Conservation (phyloP, 768 basidiomycete genomes). For the Phanerochaete sordida region DNA sequence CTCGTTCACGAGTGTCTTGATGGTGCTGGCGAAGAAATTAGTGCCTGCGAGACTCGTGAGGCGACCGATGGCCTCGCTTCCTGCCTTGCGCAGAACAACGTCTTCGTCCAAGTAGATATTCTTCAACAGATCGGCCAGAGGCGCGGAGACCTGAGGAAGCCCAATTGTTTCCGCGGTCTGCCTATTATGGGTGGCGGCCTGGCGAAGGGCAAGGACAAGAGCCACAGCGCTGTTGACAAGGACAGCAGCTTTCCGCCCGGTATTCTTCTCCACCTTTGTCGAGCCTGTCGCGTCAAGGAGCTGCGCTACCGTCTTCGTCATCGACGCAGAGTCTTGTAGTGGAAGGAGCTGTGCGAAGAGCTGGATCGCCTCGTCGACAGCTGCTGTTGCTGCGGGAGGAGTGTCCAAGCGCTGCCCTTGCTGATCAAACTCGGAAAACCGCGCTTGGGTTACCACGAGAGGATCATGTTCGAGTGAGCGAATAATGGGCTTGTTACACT, state of each 20-base stretch:
- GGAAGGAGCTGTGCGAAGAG: constrained; percentile 80
- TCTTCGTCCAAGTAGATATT: constrained; percentile 83
- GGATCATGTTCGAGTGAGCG: constrained; percentile 87
- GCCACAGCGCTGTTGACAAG: constrained; percentile 77
- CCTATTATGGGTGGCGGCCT: constrained; percentile 50
- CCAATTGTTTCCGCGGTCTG: constrained; percentile 68
- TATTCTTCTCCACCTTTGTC: constrained; percentile 80
- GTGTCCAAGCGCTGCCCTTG: constrained; percentile 52
- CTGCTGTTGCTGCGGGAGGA: constrained; percentile 74
- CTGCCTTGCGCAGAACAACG: constrained; percentile 65
- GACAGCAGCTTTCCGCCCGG: constrained; percentile 82
- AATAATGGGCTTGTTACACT: constrained; percentile 77
- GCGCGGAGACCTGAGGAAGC: constrained; percentile 53
- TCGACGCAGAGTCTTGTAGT: constrained; percentile 64
- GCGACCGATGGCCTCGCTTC: constrained; percentile 87
- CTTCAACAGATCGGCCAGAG: constrained; percentile 75
- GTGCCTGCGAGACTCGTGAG: constrained; percentile 81
- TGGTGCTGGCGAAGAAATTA: constrained; percentile 78
- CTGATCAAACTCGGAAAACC: constrained; percentile 28
- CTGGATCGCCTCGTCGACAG: constrained; percentile 87
- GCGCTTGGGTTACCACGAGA: constrained; percentile 60
- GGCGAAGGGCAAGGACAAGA: constrained; percentile 64
- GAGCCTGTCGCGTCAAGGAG: constrained; percentile 68
- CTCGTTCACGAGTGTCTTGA: constrained; percentile 88
- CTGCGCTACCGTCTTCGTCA: constrained; percentile 50